A percentile compares a stretch with the other conserved stretches of the same genome.
Conservation (phyloP, 192 early-diverging fungal species). For the Coemansia sp. region DNA sequence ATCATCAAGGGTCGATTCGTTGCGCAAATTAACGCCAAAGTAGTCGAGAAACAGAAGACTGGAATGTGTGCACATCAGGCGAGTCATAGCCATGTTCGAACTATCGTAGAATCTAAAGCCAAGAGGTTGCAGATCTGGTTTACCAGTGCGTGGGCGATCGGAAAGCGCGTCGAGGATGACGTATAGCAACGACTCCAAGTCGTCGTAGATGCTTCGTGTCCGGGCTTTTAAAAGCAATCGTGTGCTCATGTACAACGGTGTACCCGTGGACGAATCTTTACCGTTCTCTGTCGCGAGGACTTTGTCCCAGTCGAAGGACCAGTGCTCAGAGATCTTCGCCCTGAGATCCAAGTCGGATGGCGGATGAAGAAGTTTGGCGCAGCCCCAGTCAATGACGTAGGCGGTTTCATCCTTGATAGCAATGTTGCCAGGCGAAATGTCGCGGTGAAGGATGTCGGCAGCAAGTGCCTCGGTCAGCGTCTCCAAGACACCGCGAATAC, state of each 20-base stretch:
- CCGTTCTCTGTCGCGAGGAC: background rate
- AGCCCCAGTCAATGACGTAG: constrained; percentile 24
- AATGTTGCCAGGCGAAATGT: constrained; percentile 32
- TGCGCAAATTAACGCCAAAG: background rate
- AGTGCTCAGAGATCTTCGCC: background rate
- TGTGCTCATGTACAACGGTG: constrained; percentile 6
- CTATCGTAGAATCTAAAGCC: background rate
- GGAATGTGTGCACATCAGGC: background rate
- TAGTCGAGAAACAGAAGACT: background rate
- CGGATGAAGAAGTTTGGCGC: background rate
- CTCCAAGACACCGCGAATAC: background rate
- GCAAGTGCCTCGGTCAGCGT: constrained; percentile 7
- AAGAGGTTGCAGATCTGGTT: background rate
- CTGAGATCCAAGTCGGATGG: background rate
- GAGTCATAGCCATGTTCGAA: background rate
- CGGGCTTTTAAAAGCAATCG: constrained; percentile 2
- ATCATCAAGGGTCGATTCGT: background rate
- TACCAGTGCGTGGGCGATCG: background rate
- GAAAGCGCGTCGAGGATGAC: background rate
- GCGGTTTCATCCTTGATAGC: background rate
- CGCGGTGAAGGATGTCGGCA: constrained; percentile 25
- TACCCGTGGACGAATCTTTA: constrained; percentile 10
- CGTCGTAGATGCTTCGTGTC: constrained; percentile 14
- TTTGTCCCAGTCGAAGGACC: background rate
- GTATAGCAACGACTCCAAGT: constrained; percentile 29